Base-by-base conservation (phyloP, 1,284 basidiomycete species). In the Trichosporon sp. region DNA sequence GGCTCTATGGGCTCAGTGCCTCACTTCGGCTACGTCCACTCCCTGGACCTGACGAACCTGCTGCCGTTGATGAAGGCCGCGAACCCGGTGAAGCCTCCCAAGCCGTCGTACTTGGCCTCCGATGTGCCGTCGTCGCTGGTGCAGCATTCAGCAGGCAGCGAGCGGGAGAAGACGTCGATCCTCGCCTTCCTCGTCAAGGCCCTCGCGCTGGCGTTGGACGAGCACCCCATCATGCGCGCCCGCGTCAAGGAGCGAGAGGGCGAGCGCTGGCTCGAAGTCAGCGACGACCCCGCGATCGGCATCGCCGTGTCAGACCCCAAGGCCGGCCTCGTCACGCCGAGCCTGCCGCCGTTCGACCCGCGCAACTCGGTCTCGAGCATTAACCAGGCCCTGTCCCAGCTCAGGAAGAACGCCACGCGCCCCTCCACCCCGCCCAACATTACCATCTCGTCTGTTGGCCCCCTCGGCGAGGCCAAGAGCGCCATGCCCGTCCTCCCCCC, bases 151-250 rank as follows among this genome's bases (percentile, higher is more conserved):
- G 78, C 82, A 14, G 65, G 31, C 14, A 63, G 19, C 6, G 57
- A 33, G 54, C 60, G 62, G n/a, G 40, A 61, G 33, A 74, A 76
- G 67, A 72, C 95, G 34, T 95, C 92, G 0, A 88, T 92, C 75
- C 86, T 96, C 25, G 91, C 91, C 3, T 83, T 95, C 72, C 84
- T 96, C 10, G 82, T 96, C 72, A 97, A 97, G 78, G 89, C 89
- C 0, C 86, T 96, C 56, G 85, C 89, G 0, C 85, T 86, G 67
- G 86, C 92, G 0, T 87, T 95, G 87, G 81, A 86, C 70, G 88
- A 92, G 75, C 76, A 79, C 66, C 77, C 77, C 1, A 72, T 78
- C 57, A 74, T 79, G 76, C 67, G 77, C 37, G 58, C 71, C 5
- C 68, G 73, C 40, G 70, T 75, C 21, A 70, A 69, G 46, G 65